Conservation (phyloP, 345 rosid species). For the Gynandropsis gynandra region DNA sequence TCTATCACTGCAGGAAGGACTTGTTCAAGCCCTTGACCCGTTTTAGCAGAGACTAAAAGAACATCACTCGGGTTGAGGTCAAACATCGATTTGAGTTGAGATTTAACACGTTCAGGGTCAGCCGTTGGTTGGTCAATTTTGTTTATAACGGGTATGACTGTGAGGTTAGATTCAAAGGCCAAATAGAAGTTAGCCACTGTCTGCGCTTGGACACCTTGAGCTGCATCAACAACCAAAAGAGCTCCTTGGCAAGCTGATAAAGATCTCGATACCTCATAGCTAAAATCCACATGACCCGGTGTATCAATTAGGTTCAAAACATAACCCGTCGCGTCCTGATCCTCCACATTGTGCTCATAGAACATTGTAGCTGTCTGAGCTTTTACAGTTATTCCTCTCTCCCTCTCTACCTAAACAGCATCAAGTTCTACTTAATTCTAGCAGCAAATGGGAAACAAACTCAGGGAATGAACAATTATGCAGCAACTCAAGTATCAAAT, state of each 20-base stretch:
- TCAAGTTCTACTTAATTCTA: constrained; percentile 1
- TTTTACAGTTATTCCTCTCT: constrained; percentile 95
- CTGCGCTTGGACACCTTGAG: constrained; percentile 98
- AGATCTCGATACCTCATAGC: constrained; percentile 97
- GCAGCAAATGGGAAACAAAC: not conserved
- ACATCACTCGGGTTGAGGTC: constrained; percentile 79
- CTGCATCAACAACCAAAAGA: constrained; percentile 94
- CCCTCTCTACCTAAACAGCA: constrained; percentile 79
- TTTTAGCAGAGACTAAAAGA: constrained; percentile 92
- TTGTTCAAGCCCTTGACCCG: constrained; percentile 83
- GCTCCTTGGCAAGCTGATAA: constrained; percentile 98
- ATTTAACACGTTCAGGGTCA: constrained; percentile 95
- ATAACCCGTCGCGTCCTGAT: constrained; percentile 36
- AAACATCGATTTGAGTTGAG: constrained; percentile 91
- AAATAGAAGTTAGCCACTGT: constrained; percentile 96
- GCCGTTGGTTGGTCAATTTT: constrained; percentile 98
- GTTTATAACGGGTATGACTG: constrained; percentile 79
- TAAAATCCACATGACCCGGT: constrained; percentile 97
- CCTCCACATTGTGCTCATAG: constrained; percentile 30
- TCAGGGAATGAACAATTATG: not conserved
- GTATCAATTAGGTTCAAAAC: constrained; percentile 84
- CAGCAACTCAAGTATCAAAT: not conserved
- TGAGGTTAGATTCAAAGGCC: constrained; percentile 79
- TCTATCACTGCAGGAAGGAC: constrained; percentile 88
- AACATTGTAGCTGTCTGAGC: constrained; percentile 99